A percentile compares a stretch with the other conserved stretches of the same genome.
Evolutionary conservation across 1,139 yeast genomes (phyloP).

Genomic region (Sporopachydermia cereana): DNA sequence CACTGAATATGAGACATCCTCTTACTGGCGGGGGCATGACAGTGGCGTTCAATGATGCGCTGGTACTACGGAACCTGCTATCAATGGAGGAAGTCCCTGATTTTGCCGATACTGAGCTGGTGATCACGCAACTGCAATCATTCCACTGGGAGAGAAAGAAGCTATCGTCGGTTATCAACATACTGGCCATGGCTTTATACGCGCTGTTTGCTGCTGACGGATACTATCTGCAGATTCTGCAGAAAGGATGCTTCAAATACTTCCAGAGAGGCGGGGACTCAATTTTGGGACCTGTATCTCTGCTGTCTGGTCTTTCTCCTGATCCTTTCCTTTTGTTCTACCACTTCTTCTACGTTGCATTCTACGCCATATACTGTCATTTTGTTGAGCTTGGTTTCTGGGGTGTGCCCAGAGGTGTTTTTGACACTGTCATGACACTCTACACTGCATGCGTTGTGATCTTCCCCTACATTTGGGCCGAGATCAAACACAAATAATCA

Average conservation of each 20-base stretch:
- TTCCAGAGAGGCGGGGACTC: constrained; percentile 78
- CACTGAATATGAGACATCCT: constrained; percentile 96
- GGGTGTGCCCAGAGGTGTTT: constrained; percentile 63
- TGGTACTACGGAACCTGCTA: constrained; percentile 46
- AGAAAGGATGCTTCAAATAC: constrained; percentile 81
- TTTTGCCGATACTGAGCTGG: constrained; percentile 43
- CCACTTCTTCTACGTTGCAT: constrained; percentile 85
- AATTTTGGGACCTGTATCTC: constrained; percentile 66
- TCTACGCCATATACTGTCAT: constrained; percentile 67
- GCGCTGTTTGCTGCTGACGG: constrained; percentile 83
- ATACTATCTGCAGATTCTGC: constrained; percentile 52
- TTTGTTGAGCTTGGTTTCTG: constrained; percentile 49
- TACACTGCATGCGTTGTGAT: constrained; percentile 70
- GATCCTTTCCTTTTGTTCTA: constrained; percentile 61
- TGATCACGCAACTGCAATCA: constrained; percentile 42
- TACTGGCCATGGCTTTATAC: constrained; percentile 82
- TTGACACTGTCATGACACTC: constrained; percentile 58
- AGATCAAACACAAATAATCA: constrained; percentile 14
- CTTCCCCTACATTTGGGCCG: constrained; percentile 52
- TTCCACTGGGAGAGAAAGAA: constrained; percentile 73
- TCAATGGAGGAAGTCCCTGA: constrained; percentile 46
- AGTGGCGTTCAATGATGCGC: constrained; percentile 87
- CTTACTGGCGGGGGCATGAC: constrained; percentile 99
- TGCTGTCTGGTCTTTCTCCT: constrained; percentile 74
- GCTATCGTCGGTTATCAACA: constrained; percentile 76